Percentiles rank a stretch among this genome's conserved stretches.
phyloP scores from a whole-genome alignment of 495 filamentous ascomycete species.

The Amniculicola lignicola region DNA sequence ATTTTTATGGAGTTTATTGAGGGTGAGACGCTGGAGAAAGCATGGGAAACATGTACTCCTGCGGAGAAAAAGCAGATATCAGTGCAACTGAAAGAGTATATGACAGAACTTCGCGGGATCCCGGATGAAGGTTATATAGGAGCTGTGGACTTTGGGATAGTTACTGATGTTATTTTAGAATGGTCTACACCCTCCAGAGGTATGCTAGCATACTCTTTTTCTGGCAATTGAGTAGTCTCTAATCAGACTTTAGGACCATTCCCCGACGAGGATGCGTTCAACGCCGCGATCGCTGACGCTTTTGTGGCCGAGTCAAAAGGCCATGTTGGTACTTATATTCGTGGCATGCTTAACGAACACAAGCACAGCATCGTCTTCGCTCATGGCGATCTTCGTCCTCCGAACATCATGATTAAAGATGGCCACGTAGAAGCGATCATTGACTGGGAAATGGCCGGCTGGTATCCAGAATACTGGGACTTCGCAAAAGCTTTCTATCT shows the following conservation, averaged over 20 bases:
- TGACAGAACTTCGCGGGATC: slow-evolving; percentile 14
- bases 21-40: slow-evolving; percentile 10
- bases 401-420: slow-evolving; percentile 23
- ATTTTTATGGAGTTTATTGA: slow-evolving; percentile 23
- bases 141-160: slow-evolving; percentile 3
- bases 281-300: slow-evolving; percentile 16
- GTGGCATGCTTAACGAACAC: slow-evolving; percentile 8
- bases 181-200: slow-evolving; percentile 17
- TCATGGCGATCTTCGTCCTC: slow-evolving; percentile 25
- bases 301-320: slow-evolving; percentile 15
- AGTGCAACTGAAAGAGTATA: neutral
- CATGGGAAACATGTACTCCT: slow-evolving; percentile 11
- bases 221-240: neutral
- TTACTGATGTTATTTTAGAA: slow-evolving; percentile 13
- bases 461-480: slow-evolving; percentile 34
- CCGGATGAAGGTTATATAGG: slow-evolving; percentile 3
- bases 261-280: slow-evolving; percentile 16
- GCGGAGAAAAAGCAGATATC: slow-evolving; percentile 10
- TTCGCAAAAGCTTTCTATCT: slow-evolving; percentile 20
- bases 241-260: slow-evolving; percentile 20
- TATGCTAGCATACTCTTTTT: neutral
- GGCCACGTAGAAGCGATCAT: slow-evolving; percentile 18
- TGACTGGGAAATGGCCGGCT: slow-evolving; percentile 33
- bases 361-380: slow-evolving; percentile 23
- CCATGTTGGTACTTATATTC: slow-evolving; percentile 4